These are phyloP conservation scores for Melaleuca quinquenervia DNA, from an alignment of 345 rosid genomes.

Conservation along the genomic window DNA sequence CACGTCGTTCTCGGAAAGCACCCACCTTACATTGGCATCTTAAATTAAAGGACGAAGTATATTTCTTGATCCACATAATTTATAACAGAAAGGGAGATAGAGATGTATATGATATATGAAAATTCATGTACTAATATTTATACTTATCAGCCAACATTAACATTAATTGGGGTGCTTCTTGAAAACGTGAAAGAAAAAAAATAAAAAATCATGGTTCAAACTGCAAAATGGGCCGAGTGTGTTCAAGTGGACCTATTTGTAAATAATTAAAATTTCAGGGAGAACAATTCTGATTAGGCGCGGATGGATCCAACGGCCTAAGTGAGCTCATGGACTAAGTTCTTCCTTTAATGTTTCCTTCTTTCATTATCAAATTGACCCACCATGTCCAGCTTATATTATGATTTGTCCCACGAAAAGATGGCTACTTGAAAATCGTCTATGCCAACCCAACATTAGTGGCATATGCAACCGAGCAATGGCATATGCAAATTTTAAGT, in stretches of 20 bases:
- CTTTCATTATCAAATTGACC: not conserved
- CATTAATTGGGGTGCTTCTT: not conserved
- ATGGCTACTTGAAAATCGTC: not conserved
- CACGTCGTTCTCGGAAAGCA: not conserved
- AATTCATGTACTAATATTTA: not conserved
- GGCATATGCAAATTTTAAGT: not conserved
- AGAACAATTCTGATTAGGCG: not conserved
- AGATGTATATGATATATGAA: fast-evolving
- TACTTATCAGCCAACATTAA: not conserved
- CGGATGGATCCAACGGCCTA: not conserved
- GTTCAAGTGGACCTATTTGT: not conserved
- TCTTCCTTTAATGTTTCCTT: not conserved
- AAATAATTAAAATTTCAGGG: not conserved
- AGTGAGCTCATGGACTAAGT: not conserved
- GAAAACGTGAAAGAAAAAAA: not conserved
- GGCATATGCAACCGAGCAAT: not conserved
- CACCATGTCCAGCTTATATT: not conserved
- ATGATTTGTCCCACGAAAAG: not conserved
- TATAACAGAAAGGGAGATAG: not conserved
- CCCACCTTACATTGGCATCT: not conserved
- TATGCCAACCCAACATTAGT: not conserved
- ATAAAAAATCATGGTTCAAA: not conserved
- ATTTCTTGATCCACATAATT: not conserved
- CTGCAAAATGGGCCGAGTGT: not conserved
- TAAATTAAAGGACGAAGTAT: not conserved